These are phyloP conservation scores for Echium plantagineum DNA, from an alignment of 257 asterid species.

Conservation along the genomic window DNA sequence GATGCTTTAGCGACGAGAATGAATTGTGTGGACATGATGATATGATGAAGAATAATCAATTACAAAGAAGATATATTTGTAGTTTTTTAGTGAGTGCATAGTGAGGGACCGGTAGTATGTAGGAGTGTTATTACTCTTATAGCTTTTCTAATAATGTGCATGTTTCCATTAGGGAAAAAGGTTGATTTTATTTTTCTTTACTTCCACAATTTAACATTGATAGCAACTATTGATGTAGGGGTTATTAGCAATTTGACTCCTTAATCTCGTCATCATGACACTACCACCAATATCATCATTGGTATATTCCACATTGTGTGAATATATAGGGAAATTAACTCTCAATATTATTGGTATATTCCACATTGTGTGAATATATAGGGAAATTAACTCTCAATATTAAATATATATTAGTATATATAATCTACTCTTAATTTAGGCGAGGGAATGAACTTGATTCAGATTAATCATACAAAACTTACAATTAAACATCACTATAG, in stretches of 20 bases:
- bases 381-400: no score
- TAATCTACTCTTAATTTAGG: no score
- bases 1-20: conserved; percentile 18
- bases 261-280: conserved; percentile 43
- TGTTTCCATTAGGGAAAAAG: neutral
- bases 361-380: no score
- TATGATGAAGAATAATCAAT: neutral
- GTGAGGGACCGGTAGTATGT: neutral
- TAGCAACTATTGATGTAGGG: neutral
- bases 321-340: no score
- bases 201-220: neutral
- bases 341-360: no score
- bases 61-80: neutral
- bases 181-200: neutral
- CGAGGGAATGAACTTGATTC: no score
- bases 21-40: neutral
- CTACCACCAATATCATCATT: conserved; percentile 27
- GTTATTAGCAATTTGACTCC: conserved; percentile 6
- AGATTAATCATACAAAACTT: no score
- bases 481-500: no score
- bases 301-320: neutral
- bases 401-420: no score
- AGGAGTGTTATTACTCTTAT: neutral
- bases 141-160: conserved; percentile 1
- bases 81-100: neutral